Percentiles rank a stretch among this genome's conserved stretches.
Conservation (phyloP, 352 stramenopile species). For the Pilasporangium apinafurcum region DNA sequence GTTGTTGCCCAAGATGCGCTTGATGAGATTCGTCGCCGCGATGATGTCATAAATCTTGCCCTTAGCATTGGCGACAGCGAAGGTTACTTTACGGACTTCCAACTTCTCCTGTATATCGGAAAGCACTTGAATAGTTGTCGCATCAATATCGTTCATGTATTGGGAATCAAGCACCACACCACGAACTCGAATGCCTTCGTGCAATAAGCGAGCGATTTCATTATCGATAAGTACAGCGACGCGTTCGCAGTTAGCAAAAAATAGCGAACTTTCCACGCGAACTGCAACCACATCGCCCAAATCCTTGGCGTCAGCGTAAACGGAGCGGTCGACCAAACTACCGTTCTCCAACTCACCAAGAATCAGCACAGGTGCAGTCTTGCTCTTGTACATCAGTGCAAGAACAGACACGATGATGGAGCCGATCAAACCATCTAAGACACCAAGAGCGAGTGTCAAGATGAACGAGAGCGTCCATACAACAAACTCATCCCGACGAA, state of each 20-base stretch:
- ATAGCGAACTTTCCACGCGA: constrained; percentile 46
- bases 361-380: constrained; percentile 23
- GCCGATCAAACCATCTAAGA: constrained; percentile 36
- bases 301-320: constrained; percentile 13
- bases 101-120: constrained; percentile 53
- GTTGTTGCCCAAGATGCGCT: constrained; percentile 15
- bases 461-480: constrained; percentile 46
- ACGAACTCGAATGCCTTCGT: constrained; percentile 14
- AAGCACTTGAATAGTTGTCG: constrained; percentile 52
- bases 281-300: constrained; percentile 29
- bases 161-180: constrained; percentile 40
- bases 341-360: constrained; percentile 32
- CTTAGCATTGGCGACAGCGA: constrained; percentile 40
- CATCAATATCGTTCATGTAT: constrained; percentile 52
- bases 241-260: constrained; percentile 54
- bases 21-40: constrained; percentile 30
- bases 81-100: constrained; percentile 21
- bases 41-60: constrained; percentile 26
- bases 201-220: constrained; percentile 21
- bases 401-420: constrained; percentile 52
- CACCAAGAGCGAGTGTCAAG: constrained; percentile 36
- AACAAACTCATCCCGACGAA: constrained; percentile 50
- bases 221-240: constrained; percentile 24
- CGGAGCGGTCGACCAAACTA: constrained; percentile 22
- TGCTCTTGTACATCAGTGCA: constrained; percentile 53